Conservation (phyloP, 345 rosid species). For the Linum lewisii region DNA sequence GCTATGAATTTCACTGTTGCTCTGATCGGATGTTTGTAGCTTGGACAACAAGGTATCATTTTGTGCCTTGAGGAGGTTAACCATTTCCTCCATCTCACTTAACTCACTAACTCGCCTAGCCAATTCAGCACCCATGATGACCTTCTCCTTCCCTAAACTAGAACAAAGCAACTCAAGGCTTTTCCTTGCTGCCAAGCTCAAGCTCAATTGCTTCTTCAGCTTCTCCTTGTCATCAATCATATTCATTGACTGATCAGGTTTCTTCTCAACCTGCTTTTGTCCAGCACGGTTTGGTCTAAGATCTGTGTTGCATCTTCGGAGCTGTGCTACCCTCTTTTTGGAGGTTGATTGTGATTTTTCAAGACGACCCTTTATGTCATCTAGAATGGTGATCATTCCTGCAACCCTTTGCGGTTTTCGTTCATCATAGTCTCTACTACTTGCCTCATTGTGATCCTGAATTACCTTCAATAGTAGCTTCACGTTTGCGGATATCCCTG, state of each 20-base stretch:
- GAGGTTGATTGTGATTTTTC: slow-evolving; percentile 41
- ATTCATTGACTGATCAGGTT: slow-evolving; percentile 14
- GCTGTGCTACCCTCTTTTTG: slow-evolving; percentile 36
- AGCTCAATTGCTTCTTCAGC: slow-evolving; percentile 43
- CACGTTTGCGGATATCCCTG: slow-evolving; percentile 51
- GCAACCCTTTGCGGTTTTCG: slow-evolving; percentile 46
- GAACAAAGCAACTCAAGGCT: slow-evolving; percentile 74
- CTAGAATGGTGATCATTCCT: slow-evolving; percentile 64
- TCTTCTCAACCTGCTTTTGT: slow-evolving; percentile 20
- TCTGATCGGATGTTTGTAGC: slow-evolving; percentile 35
- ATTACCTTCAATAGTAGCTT: slow-evolving; percentile 60
- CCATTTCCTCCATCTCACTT: slow-evolving; percentile 53
- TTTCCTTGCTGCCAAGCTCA: slow-evolving; percentile 49
- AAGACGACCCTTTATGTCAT: slow-evolving; percentile 53
- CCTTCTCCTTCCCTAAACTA: slow-evolving; percentile 82
- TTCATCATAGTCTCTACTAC: slow-evolving; percentile 33
- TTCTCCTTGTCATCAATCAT: slow-evolving; percentile 35
- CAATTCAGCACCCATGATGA: slow-evolving; percentile 60
- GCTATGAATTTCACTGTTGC: slow-evolving; percentile 22
- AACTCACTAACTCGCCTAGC: slow-evolving; percentile 52
- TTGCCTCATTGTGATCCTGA: slow-evolving; percentile 62
- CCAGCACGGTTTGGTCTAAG: slow-evolving; percentile 27
- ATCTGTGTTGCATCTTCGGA: slow-evolving; percentile 65
- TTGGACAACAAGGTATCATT: slow-evolving; percentile 42
- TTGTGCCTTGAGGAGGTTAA: slow-evolving; percentile 51